Base-by-base conservation (phyloP, 2,329 filamentous ascomycete species). In the Pseudogymnoascus sp. region DNA sequence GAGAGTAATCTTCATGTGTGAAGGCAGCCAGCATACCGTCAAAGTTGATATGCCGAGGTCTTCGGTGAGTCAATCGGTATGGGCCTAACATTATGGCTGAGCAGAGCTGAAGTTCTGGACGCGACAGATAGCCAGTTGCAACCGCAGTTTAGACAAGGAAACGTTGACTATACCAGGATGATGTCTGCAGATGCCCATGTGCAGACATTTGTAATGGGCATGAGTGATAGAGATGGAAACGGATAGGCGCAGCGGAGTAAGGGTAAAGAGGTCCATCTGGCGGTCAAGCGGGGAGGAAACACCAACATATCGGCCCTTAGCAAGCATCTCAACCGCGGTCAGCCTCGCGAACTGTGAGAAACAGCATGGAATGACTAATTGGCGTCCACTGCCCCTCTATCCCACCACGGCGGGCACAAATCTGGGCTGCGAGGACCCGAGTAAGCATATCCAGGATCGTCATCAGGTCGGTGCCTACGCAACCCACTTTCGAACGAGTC, bases 111-210 rank as follows among this genome's bases (percentile, higher is more conserved):
- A 34, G 51, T 57, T 57, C 51, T 57, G n/a, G 51, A 26, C 51
- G 51, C 5, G 51, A 57, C 10, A 18, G 51, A 57, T 34, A 57
- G 11, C 51, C 51, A 57, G 51, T 57, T n/a, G n/a, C 3, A 57
- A 57, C 51, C 51, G 51, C 51, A 57, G 51, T 57, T 57, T 11
- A 57, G 51, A 57, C 51, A 57, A 57, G 51, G 51, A 34, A 57
- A 57, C 51, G 26, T 57, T 29, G 51, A 57, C 26, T 57, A 34
- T 57, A 57, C 51, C 29, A 34, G 51, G 51, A 57, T 57, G 10
- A 10, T 11, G 14, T 57, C 26, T 57, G 51, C 10, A 57, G 18
- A 34, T 34, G 51, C 51, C 26, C 51, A 34, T 57, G 51, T 57
- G 10, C 11, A 5, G 29, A 34, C 10, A 34, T 57, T 57, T 57